Evolutionary conservation across 108 stramenopile genomes (phyloP), one percentile per base, ranked within the genome.

Genomic region (Nitzschia palea): DNA sequence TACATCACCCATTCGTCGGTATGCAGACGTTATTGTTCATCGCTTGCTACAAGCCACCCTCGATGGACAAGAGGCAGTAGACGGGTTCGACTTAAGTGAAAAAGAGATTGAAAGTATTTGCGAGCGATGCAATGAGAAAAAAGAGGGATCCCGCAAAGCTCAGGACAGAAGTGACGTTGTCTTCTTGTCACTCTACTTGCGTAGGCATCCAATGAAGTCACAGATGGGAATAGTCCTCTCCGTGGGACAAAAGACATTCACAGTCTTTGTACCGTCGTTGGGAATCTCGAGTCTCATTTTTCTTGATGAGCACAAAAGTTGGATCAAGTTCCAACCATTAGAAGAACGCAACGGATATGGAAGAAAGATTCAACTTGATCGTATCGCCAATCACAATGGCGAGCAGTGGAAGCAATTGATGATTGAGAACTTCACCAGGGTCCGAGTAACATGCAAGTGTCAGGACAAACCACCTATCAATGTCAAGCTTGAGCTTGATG

Each of bases 1-100:
- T 68, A 97, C 97, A 26, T 84, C 81, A 35, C 98, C 97, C 2
- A 97, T 97, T 66, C 81, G 97, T 2, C 84, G 97, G 37, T 99
- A 99, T 69, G 90, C 98, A 0, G 98, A 99, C 76, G 91, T 97
- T 4, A 82, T 97, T 58, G 98, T 95, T 10, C 97, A 97, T 63
- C 84, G 97, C 0, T 76, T 97, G 53, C 84, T 97, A 27, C 87
- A 94, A 33, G 91, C 95, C 12, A 89, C 93, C 52, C 70, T 97
- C 8, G 94, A 97, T 58, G 87, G 79, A 2, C 14, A 40, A 6
- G 85, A 86, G 15, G 76, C 78, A 3, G 85, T 92, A 17, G 72
- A 84, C 9, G 65, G 80, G 5, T 91, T 90, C 66, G 65, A 58
- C 14, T 59, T 77, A 55, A 64, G 63, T 3, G 76, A 74, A 45